Conservation (phyloP, 257 asterid genomes). For the Perilla frutescens region DNA sequence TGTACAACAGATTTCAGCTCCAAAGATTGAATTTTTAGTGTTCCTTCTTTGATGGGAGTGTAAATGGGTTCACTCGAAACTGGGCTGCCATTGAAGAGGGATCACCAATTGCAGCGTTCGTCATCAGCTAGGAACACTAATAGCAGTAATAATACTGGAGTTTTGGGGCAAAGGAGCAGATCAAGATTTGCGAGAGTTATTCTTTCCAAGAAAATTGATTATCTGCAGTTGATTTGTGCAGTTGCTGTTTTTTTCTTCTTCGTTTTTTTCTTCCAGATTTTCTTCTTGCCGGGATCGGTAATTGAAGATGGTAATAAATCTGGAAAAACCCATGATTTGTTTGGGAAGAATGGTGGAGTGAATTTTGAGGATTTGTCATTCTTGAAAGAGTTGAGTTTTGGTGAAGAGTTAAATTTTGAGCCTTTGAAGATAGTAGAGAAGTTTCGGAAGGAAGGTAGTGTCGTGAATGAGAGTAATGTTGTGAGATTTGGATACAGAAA, state of each 20-base stretch:
- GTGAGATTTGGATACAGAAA: constrained; percentile 69
- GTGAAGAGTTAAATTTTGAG: constrained; percentile 74
- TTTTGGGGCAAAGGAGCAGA: constrained; percentile 66
- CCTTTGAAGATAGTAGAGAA: constrained; percentile 55
- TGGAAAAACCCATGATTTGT: constrained; percentile 38
- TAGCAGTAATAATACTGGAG: constrained; percentile 33
- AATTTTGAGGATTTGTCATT: constrained; percentile 49
- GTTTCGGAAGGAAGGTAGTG: constrained; percentile 52
- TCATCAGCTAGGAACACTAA: constrained; percentile 42
- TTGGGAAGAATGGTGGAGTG: constrained; percentile 37
- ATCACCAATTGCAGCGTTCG: constrained; percentile 57
- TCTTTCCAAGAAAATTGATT: constrained; percentile 65
- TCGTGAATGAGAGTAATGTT: constrained; percentile 48
- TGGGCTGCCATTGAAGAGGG: constrained; percentile 68
- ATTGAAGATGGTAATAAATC: constrained; percentile 54
- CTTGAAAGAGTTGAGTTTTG: constrained; percentile 77
- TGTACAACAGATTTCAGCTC: constrained; percentile 3
- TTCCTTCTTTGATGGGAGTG: constrained; percentile 55
- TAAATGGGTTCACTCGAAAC: constrained; percentile 91
- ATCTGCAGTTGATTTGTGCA: constrained; percentile 68
- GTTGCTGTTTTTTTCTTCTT: constrained; percentile 71
- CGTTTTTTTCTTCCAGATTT: constrained; percentile 73
- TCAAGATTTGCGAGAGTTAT: constrained; percentile 83
- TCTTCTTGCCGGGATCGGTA: constrained; percentile 69
- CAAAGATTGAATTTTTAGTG: constrained; percentile 30